These are phyloP conservation scores for Patellifolia procumbens DNA, from an alignment of 179 eudicot genomes.

Conservation along the genomic window DNA sequence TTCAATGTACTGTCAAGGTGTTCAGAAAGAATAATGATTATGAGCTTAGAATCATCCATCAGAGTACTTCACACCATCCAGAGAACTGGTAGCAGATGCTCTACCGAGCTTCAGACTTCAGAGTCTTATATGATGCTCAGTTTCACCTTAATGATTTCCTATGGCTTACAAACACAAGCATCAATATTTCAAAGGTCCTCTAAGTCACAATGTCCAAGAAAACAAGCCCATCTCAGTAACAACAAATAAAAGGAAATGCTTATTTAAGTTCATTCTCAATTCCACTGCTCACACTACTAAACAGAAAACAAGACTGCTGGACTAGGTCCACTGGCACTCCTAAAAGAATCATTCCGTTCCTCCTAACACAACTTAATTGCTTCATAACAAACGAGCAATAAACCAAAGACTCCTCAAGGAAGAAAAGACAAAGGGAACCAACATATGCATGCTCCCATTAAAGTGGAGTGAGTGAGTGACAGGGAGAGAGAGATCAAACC, in stretches of 20 bases:
- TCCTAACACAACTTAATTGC: neutral
- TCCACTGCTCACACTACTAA: neutral
- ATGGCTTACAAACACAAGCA: no score
- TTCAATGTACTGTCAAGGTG: neutral
- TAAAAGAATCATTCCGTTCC: neutral
- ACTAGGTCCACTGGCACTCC: neutral
- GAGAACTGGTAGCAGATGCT: neutral
- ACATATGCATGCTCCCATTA: neutral
- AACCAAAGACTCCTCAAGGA: neutral
- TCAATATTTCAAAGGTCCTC: neutral
- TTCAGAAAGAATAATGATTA: neutral
- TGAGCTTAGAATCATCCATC: neutral
- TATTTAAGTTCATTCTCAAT: neutral
- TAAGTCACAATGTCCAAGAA: neutral
- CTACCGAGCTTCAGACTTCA: no score
- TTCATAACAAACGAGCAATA: neutral
- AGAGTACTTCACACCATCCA: neutral
- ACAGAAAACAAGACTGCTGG: neutral
- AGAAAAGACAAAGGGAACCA: neutral
- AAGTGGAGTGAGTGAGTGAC: neutral
- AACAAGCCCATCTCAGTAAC: neutral
- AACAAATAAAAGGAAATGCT: neutral
- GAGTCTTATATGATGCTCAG: no score
- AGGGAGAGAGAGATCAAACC: slow-evolving; percentile 37
- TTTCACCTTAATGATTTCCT: no score